Evolutionary conservation across 2,329 filamentous ascomycete genomes (phyloP).

Genomic region (Trichophyton simii): DNA sequence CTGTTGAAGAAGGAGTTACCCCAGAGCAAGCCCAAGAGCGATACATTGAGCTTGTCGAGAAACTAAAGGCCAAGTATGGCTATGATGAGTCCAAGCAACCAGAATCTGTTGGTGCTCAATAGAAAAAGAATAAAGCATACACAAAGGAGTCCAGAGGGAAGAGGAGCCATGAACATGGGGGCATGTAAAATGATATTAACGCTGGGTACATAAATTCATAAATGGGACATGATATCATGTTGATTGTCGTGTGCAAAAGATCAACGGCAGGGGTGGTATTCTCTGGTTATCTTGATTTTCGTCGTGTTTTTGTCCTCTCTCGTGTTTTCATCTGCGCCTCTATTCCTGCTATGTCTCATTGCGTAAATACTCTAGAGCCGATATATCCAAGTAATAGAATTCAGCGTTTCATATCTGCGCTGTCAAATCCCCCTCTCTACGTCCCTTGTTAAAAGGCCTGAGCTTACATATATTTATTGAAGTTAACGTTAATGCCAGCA

Average conservation of each 20-base stretch:
- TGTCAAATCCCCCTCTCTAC: background rate
- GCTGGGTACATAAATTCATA: slow-evolving; percentile 1
- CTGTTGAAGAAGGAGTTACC: slow-evolving; percentile 51
- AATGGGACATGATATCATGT: slow-evolving; percentile 1
- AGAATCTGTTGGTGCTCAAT: slow-evolving; percentile 14
- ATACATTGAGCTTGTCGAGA: slow-evolving; percentile 62
- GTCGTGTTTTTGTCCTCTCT: background rate
- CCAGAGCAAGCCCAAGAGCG: slow-evolving; percentile 57
- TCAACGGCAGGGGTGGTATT: background rate
- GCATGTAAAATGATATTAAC: slow-evolving; percentile 1
- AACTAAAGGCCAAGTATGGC: slow-evolving; percentile 57
- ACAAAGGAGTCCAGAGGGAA: background rate
- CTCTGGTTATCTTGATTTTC: background rate
- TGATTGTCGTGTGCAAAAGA: background rate
- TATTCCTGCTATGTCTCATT: background rate
- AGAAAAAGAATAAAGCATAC: slow-evolving; percentile 1
- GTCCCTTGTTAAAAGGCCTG: background rate
- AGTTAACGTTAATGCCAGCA: background rate
- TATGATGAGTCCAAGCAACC: slow-evolving; percentile 14
- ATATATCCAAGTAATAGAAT: background rate
- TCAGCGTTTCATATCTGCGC: background rate
- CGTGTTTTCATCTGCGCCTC: background rate
- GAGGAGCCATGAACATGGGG: background rate
- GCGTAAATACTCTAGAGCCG: background rate
- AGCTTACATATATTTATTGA: background rate